Conservation (phyloP, 148 eudicot species). For the Arbutus unedo region DNA sequence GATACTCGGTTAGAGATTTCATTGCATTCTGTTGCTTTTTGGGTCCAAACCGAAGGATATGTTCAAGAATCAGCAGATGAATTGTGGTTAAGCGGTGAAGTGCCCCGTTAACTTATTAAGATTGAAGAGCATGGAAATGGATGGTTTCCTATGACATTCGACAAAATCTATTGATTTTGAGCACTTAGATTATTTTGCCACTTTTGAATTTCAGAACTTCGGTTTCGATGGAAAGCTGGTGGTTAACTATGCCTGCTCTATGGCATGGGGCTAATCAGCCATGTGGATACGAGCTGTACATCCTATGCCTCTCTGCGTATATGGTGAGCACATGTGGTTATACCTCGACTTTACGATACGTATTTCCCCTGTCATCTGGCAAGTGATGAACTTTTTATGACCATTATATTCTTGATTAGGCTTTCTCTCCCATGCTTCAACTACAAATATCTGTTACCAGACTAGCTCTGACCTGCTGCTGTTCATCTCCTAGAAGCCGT, state of each 20-base stretch:
- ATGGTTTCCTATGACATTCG: too few relatives aligned
- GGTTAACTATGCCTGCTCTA: constrained; percentile 84
- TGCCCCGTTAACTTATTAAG: too few relatives aligned
- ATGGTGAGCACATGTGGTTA: constrained; percentile 6
- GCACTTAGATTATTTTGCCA: constrained; percentile 2
- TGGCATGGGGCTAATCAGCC: constrained; percentile 79
- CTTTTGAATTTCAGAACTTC: constrained; percentile 53
- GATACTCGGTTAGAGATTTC: not conserved
- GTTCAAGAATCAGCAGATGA: too few relatives aligned
- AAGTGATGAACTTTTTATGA: not conserved
- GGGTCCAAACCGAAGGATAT: not conserved
- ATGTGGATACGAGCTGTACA: not conserved
- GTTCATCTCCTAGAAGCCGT: not conserved
- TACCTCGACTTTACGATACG: not conserved
- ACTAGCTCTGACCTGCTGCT: not conserved
- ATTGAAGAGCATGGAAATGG: too few relatives aligned
- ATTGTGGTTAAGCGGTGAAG: too few relatives aligned
- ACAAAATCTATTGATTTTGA: not conserved
- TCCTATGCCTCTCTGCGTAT: not conserved
- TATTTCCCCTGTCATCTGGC: not conserved
- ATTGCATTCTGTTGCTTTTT: not conserved
- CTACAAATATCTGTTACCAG: not conserved
- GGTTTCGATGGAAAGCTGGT: constrained; percentile 84
- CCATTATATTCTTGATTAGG: not conserved
- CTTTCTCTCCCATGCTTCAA: not conserved